phyloP scores from a whole-genome alignment of 2,329 filamentous ascomycete genomes.

The Ascochyta viciae-villosae region DNA sequence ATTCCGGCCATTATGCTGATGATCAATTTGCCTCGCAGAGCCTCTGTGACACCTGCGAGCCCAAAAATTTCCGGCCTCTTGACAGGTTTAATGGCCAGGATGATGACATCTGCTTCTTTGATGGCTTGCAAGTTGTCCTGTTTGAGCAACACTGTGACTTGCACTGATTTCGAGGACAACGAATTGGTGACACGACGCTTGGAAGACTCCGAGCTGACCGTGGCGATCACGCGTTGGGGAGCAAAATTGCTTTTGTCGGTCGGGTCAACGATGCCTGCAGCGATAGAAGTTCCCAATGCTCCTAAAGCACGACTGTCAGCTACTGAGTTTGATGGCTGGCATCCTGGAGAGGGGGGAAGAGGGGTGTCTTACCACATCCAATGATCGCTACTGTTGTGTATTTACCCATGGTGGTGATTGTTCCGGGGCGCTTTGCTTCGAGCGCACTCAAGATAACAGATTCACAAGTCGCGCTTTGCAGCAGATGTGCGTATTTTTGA shows the following conservation, averaged over 20 bases:
- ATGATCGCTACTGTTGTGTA: too few species aligned
- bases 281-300: background rate
- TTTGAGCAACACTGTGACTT: background rate
- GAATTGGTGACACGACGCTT: background rate
- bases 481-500: too few species aligned
- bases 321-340: background rate
- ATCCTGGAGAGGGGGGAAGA: too few species aligned
- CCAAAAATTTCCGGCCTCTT: background rate
- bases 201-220: background rate
- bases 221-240: background rate
- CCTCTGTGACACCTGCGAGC: background rate
- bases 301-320: background rate
- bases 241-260: background rate
- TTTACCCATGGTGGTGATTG: too few species aligned
- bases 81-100: background rate
- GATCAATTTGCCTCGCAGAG: background rate
- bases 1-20: slow-evolving; percentile 1
- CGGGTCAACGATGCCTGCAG: background rate
- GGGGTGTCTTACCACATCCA: too few species aligned
- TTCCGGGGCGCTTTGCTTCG: too few species aligned
- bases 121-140: background rate
- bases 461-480: too few species aligned
- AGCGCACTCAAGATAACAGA: too few species aligned
- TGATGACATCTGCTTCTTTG: background rate
- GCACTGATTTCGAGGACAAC: background rate